phyloP scores from a whole-genome alignment of 2,329 filamentous ascomycete genomes.

The Cladosporium sp. region DNA sequence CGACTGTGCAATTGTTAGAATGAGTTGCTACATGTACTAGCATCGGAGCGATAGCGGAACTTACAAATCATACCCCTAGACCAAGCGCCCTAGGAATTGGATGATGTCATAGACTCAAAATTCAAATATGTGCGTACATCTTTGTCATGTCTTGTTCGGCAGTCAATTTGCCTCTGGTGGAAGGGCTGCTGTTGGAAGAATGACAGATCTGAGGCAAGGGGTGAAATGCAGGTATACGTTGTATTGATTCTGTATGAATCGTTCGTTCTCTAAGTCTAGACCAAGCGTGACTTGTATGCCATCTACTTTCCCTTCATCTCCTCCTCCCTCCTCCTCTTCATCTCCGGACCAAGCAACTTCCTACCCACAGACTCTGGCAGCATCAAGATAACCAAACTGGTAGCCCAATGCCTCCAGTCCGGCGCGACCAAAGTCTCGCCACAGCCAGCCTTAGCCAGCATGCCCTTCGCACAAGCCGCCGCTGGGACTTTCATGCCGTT shows the following conservation, averaged over 20 bases:
- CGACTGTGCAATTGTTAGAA: not conserved
- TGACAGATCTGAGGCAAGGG: too few relatives aligned
- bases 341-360: slow-evolving; percentile 3
- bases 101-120: too few relatives aligned
- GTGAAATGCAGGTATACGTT: too few relatives aligned
- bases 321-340: slow-evolving; percentile 8
- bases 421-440: slow-evolving; percentile 14
- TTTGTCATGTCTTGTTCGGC: too few relatives aligned
- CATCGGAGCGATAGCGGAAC: not conserved
- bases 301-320: slow-evolving; percentile 9
- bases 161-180: too few relatives aligned
- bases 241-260: too few relatives aligned
- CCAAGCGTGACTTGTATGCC: too few relatives aligned
- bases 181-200: too few relatives aligned
- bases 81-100: too few relatives aligned
- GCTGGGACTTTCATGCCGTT: slow-evolving; percentile 13
- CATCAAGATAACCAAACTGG: not conserved
- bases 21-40: too few relatives aligned
- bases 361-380: slow-evolving; percentile 4
- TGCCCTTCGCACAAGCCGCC: slow-evolving; percentile 14
- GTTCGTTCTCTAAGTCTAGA: too few relatives aligned
- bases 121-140: too few relatives aligned
- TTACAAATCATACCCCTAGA: not conserved
- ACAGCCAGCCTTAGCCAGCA: slow-evolving; percentile 16
- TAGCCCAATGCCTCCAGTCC: slow-evolving; percentile 15